Evolutionary conservation across 345 rosid genomes (phyloP).

Genomic region (Eucalyptus curtisii): DNA sequence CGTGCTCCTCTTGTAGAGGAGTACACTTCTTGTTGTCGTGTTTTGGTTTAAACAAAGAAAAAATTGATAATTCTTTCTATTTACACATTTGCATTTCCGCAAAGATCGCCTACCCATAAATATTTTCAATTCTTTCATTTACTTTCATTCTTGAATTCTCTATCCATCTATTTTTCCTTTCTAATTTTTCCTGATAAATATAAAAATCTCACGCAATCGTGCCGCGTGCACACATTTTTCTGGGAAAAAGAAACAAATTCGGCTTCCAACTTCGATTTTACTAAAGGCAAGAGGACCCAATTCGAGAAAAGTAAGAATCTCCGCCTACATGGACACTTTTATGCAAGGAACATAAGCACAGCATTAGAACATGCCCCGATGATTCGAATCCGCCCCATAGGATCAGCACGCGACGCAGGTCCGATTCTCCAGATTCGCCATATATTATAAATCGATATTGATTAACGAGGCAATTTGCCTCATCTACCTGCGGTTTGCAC

Average conservation of each 20-base stretch:
- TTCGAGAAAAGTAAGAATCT: neutral
- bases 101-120: neutral
- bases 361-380: neutral
- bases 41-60: neutral
- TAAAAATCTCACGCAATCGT: neutral
- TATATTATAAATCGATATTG: neutral
- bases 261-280: neutral
- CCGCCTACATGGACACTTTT: too few relatives aligned
- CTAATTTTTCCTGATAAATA: neutral
- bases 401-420: neutral
- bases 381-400: neutral
- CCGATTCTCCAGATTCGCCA: neutral
- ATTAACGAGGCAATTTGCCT: neutral
- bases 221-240: neutral
- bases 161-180: neutral
- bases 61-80: neutral
- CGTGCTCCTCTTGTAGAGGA: neutral
- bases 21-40: neutral
- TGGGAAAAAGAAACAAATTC: neutral
- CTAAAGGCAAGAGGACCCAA: neutral
- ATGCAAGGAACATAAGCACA: too few relatives aligned
- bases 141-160: neutral
- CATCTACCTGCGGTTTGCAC: neutral
- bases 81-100: neutral
- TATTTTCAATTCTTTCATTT: neutral